Evolutionary conservation across 805 yeast species (phyloP).

Genomic region (Saccharomycopsis sp.): DNA sequence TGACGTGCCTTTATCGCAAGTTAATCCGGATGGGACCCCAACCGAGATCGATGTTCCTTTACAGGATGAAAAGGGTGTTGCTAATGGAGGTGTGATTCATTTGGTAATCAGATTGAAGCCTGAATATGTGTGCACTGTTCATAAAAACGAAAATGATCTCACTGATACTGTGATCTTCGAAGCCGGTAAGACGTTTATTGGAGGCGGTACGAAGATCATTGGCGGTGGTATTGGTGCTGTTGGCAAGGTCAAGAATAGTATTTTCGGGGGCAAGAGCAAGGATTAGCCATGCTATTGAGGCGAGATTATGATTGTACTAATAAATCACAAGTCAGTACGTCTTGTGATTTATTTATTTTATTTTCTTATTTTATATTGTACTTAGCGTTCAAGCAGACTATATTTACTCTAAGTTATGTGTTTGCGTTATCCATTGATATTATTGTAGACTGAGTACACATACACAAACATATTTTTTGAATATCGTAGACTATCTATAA

Average conservation of each 20-base stretch:
- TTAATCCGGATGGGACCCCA: conserved; percentile 51
- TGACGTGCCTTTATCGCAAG: conserved; percentile 45
- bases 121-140: conserved; percentile 48
- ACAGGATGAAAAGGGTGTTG: conserved; percentile 33
- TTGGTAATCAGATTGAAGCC: conserved; percentile 63
- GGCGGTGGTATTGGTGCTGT: conserved; percentile 41
- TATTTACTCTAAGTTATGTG: no score
- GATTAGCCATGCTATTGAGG: no score
- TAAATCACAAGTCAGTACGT: no score
- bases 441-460: no score
- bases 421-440: no score
- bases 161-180: conserved; percentile 35
- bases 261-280: conserved; percentile 31
- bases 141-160: conserved; percentile 26
- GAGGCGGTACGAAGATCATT: conserved; percentile 40
- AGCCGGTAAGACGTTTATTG: conserved; percentile 45
- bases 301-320: no score
- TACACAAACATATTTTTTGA: no score
- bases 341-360: no score
- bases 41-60: conserved; percentile 48
- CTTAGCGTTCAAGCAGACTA: no score
- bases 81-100: conserved; percentile 51
- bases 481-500: no score
- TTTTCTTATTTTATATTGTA: no score
- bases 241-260: conserved; percentile 35